Conservation (phyloP, 306 rosid genomes). For the Fagus sylvatica region DNA sequence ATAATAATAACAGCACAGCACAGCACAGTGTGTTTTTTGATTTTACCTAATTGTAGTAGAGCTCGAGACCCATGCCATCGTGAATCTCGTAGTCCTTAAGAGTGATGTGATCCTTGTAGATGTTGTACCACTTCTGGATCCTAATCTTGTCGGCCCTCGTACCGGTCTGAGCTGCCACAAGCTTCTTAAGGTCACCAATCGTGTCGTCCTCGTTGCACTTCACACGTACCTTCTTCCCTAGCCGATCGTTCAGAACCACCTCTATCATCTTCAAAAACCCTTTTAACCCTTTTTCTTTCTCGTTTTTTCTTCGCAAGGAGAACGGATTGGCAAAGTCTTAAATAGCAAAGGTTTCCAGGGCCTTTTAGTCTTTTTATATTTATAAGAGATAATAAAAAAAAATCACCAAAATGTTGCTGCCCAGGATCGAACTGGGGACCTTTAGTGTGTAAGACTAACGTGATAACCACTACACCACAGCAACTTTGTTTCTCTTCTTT, state of each 20-base stretch:
- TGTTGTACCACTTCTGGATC: conserved; percentile 77
- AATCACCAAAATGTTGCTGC: conserved; percentile 47
- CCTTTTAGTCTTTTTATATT: no score
- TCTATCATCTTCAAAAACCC: conserved; percentile 93
- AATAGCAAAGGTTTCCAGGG: no score
- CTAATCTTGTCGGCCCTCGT: conserved; percentile 81
- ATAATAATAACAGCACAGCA: no score
- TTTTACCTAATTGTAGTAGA: conserved; percentile 88
- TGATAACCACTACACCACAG: conserved; percentile 97
- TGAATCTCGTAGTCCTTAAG: conserved; percentile 85
- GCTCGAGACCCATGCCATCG: conserved; percentile 96
- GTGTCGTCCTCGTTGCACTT: conserved; percentile 92
- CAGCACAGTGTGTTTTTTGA: no score
- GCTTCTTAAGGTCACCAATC: conserved; percentile 88
- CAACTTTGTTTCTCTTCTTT: conserved; percentile 20
- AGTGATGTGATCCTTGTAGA: conserved; percentile 86
- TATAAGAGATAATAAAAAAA: no score
- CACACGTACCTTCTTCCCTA: conserved; percentile 92
- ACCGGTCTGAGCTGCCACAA: conserved; percentile 92
- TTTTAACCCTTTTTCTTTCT: no score
- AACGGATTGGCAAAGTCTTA: no score
- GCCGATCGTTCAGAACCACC: conserved; percentile 85
- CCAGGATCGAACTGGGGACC: conserved; percentile 97
- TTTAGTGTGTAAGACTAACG: conserved; percentile 96
- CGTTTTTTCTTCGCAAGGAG: no score